A percentile compares a stretch with the other conserved stretches of the same genome.
phyloP scores from a whole-genome alignment of 2,329 filamentous ascomycete genomes.

The Neocatenulostroma microsporum region DNA sequence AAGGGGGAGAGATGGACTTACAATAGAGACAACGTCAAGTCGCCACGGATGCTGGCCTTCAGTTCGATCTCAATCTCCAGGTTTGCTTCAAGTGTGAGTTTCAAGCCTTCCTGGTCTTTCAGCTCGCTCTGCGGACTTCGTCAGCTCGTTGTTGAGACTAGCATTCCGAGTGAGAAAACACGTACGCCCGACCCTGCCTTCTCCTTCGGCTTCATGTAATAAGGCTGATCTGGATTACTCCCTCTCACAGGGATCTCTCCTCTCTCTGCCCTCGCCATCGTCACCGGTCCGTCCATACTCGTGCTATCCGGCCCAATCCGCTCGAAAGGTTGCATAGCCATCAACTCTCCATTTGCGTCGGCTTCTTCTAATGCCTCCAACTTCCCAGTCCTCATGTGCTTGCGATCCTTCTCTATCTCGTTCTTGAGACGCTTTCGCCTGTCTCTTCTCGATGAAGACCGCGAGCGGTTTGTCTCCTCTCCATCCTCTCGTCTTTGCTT shows the following conservation, averaged over 20 bases:
- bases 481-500: constrained; percentile 25
- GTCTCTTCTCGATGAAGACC: constrained; percentile 41
- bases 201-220: constrained; percentile 27
- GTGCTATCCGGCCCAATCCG: constrained; percentile 49
- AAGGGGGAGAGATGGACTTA: constrained; percentile 40
- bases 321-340: constrained; percentile 46
- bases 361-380: constrained; percentile 46
- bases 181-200: constrained; percentile 17
- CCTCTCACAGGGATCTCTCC: constrained; percentile 50
- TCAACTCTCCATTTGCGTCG: constrained; percentile 43
- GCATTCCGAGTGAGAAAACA: too few species aligned
- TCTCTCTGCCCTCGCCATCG: constrained; percentile 45
- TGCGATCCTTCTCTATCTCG: constrained; percentile 39
- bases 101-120: constrained; percentile 57
- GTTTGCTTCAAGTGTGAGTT: constrained; percentile 66
- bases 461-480: constrained; percentile 37
- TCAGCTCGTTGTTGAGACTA: constrained; percentile 21
- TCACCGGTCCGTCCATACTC: constrained; percentile 51
- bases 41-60: constrained; percentile 78
- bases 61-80: constrained; percentile 77
- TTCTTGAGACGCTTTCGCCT: constrained; percentile 41
- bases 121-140: constrained; percentile 24
- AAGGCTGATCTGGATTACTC: constrained; percentile 44
- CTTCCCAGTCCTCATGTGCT: constrained; percentile 45
- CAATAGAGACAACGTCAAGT: constrained; percentile 71